Conservation (phyloP, 768 basidiomycete species). For the Tulasnella sp. region DNA sequence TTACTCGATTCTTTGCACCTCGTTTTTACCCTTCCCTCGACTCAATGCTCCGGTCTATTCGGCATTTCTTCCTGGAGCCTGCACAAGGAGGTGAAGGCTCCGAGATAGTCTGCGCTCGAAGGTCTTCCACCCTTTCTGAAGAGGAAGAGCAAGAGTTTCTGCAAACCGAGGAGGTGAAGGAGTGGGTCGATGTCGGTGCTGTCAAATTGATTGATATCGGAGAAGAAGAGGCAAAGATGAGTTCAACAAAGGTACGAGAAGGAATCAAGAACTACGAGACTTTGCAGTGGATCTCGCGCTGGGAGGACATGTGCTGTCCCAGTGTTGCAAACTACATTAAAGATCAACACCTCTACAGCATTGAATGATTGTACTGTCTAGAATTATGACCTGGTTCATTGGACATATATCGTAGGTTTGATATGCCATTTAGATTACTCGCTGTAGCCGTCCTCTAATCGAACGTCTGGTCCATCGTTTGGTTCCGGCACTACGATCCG, state of each 20-base stretch:
- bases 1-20: constrained; percentile 64
- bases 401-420: not conserved
- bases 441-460: constrained; percentile 44
- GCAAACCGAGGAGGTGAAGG: constrained; percentile 28
- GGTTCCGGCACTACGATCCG: constrained; percentile 37
- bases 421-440: not conserved
- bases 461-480: constrained; percentile 21
- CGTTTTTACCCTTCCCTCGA: constrained; percentile 49
- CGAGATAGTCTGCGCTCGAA: constrained; percentile 45
- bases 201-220: constrained; percentile 55
- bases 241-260: constrained; percentile 57
- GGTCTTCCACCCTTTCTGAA: constrained; percentile 29
- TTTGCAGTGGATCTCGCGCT: constrained; percentile 24
- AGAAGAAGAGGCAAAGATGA: constrained; percentile 42
- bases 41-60: constrained; percentile 46
- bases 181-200: constrained; percentile 40
- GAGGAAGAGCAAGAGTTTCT: constrained; percentile 25
- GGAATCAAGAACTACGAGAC: constrained; percentile 23
- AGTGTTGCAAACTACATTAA: constrained; percentile 42
- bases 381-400: not conserved
- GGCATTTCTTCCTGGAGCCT: constrained; percentile 42
- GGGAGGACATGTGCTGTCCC: constrained; percentile 38
- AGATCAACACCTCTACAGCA: constrained; percentile 35
- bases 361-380: not conserved
- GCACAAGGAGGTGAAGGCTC: constrained; percentile 15